A percentile compares a stretch with the other conserved stretches of the same genome.
phyloP scores from a whole-genome alignment of 495 filamentous ascomycete genomes.

The Evansstolkia leycettana region DNA sequence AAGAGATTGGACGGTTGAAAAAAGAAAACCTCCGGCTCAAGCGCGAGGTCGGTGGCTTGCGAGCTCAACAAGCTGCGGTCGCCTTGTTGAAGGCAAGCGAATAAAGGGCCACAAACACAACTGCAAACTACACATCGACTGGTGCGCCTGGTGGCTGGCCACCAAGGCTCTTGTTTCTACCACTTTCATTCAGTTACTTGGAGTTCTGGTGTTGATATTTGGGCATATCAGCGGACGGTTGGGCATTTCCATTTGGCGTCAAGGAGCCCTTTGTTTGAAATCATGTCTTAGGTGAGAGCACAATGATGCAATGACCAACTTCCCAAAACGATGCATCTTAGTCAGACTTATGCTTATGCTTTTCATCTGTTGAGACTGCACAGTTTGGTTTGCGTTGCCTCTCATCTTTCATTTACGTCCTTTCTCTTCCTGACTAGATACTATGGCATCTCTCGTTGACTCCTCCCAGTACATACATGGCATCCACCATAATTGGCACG shows the following conservation, averaged over 20 bases:
- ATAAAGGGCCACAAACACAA: constrained; percentile 1
- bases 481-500: no score
- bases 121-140: no score
- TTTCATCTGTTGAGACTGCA: constrained; percentile 5
- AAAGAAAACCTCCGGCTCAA: constrained; percentile 65
- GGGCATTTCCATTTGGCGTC: not conserved
- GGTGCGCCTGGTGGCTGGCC: constrained; percentile 2
- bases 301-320: no score
- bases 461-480: no score
- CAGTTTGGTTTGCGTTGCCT: no score
- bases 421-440: constrained; percentile 7
- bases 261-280: constrained; percentile 6
- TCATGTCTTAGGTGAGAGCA: no score
- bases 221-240: no score
- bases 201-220: not conserved
- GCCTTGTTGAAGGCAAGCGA: constrained; percentile 28
- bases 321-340: no score
- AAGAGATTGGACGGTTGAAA: constrained; percentile 58
- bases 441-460: not conserved
- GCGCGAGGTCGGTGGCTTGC: constrained; percentile 43
- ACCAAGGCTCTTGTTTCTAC: constrained; percentile 2
- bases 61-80: constrained; percentile 30
- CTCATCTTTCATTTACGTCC: no score
- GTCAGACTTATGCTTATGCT: constrained; percentile 1
- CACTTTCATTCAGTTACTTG: constrained; percentile 3